Conservation (phyloP, 1,284 basidiomycete species). For the Xanthoconium separans region DNA sequence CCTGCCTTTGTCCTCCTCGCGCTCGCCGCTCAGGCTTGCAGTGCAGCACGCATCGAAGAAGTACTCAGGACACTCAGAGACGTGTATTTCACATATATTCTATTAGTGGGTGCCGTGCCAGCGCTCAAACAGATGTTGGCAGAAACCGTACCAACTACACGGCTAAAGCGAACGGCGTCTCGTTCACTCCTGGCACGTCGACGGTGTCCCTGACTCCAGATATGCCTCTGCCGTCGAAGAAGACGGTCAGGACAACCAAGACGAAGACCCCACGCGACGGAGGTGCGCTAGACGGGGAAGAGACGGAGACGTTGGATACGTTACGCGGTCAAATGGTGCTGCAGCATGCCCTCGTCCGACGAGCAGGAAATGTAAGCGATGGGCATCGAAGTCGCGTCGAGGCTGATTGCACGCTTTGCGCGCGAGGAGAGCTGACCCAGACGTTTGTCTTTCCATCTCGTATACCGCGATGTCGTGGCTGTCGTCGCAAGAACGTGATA, state of each 20-base stretch:
- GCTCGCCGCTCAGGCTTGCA: slow-evolving; percentile 35
- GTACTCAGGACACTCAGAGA: slow-evolving; percentile 36
- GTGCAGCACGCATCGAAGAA: slow-evolving; percentile 21
- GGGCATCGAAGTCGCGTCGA: slow-evolving; percentile 43
- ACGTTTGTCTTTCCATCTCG: slow-evolving; percentile 49
- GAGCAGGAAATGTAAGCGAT: slow-evolving; percentile 34
- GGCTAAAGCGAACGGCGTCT: slow-evolving; percentile 21
- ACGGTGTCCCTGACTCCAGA: slow-evolving; percentile 54
- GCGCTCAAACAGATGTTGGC: slow-evolving; percentile 15
- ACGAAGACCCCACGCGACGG: background rate
- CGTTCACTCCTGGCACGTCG: slow-evolving; percentile 36
- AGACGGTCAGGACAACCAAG: slow-evolving; percentile 26
- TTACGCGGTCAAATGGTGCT: slow-evolving; percentile 49
- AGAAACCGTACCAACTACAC: slow-evolving; percentile 3
- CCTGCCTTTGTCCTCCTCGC: slow-evolving; percentile 50
- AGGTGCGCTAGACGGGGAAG: slow-evolving; percentile 3
- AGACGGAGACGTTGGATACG: slow-evolving; percentile 30
- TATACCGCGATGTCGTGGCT: slow-evolving; percentile 1
- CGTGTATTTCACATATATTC: slow-evolving; percentile 42
- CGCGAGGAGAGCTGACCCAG: slow-evolving; percentile 48
- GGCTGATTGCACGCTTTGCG: slow-evolving; percentile 60
- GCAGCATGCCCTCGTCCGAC: slow-evolving; percentile 1
- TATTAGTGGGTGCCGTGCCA: slow-evolving; percentile 8
- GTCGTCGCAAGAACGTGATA: background rate
- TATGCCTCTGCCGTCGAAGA: slow-evolving; percentile 65